phyloP scores from a whole-genome alignment of 179 eudicot species.

The Gypsophila paniculata region DNA sequence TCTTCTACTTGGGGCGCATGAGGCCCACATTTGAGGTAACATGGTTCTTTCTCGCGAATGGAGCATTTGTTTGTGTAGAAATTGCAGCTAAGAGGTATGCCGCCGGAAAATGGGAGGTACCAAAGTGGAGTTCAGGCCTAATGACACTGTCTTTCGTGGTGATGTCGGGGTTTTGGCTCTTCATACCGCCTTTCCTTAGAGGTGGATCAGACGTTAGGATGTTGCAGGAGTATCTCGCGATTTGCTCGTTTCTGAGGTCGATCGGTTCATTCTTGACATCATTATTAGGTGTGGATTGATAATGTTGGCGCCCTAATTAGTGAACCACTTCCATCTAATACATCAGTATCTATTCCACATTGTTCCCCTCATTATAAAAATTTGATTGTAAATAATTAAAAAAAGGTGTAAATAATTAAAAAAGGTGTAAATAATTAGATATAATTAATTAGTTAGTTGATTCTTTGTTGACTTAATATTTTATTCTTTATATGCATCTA shows the following conservation, averaged over 20 bases:
- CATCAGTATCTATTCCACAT: no score
- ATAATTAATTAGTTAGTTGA: no score
- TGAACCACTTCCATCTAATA: no score
- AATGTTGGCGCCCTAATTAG: no score
- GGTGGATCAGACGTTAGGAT: slow-evolving; percentile 32
- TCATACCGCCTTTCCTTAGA: slow-evolving; percentile 54
- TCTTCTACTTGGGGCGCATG: slow-evolving; percentile 45
- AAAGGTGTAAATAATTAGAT: no score
- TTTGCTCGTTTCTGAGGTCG: slow-evolving; percentile 33
- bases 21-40: slow-evolving; percentile 48
- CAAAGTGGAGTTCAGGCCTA: slow-evolving; percentile 26
- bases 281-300: no score
- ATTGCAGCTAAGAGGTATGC: slow-evolving; percentile 31
- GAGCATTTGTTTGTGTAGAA: slow-evolving; percentile 37
- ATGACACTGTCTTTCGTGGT: slow-evolving; percentile 38
- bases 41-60: slow-evolving; percentile 53
- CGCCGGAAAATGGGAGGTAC: slow-evolving; percentile 28
- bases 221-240: slow-evolving; percentile 36
- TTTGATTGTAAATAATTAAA: no score
- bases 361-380: no score
- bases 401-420: no score
- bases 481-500: no score
- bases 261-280: no score
- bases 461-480: no score
- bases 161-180: slow-evolving; percentile 48